These are phyloP conservation scores for Pulicaria dysenterica DNA, from an alignment of 129 eudicot species.

Conservation along the genomic window DNA sequence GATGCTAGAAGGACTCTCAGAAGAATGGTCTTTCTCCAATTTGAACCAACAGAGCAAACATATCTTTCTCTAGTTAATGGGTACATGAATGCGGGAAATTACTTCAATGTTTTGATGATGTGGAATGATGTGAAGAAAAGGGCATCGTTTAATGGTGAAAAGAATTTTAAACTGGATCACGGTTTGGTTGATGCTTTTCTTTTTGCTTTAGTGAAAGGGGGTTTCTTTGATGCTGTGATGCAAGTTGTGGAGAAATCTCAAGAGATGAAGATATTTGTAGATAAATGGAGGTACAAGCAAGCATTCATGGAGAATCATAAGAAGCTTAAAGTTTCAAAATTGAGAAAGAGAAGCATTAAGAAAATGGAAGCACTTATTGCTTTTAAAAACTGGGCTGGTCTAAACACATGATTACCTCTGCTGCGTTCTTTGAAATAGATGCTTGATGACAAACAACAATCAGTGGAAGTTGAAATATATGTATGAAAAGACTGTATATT, in stretches of 20 bases:
- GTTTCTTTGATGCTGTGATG: constrained; percentile 96
- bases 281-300: constrained; percentile 96
- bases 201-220: constrained; percentile 90
- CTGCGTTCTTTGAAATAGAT: background rate
- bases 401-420: constrained; percentile 42
- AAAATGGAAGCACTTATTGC: constrained; percentile 93
- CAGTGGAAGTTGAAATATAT: constrained; percentile 11
- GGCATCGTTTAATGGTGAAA: constrained; percentile 46
- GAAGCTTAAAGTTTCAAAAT: constrained; percentile 68
- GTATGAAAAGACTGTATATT: background rate
- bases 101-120: constrained; percentile 80
- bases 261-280: constrained; percentile 86
- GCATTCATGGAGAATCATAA: constrained; percentile 97
- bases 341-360: constrained; percentile 66
- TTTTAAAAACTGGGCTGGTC: constrained; percentile 93
- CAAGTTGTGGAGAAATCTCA: constrained; percentile 87
- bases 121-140: constrained; percentile 90
- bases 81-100: constrained; percentile 55
- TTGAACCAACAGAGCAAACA: constrained; percentile 83
- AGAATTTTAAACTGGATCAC: constrained; percentile 55
- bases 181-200: constrained; percentile 88
- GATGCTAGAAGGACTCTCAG: constrained; percentile 90
- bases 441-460: background rate
- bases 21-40: constrained; percentile 82
- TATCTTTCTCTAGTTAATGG: constrained; percentile 88